A percentile compares a stretch with the other conserved stretches of the same genome.
Evolutionary conservation across 2,329 filamentous ascomycete species (phyloP).

Genomic region (Chaetothyriales sp.): DNA sequence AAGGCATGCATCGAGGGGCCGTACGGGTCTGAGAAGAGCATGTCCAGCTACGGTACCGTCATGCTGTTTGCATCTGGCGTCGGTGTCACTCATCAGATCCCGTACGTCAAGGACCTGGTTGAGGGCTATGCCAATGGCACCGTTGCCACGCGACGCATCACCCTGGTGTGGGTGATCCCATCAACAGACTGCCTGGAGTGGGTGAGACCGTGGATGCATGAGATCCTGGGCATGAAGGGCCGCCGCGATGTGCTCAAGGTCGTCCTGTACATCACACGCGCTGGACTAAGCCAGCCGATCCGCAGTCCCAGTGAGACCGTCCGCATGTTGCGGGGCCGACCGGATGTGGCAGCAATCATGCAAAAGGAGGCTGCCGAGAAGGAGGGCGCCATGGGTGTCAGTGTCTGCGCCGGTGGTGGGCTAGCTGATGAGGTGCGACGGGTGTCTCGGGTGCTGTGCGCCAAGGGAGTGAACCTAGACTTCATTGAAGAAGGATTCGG

Average conservation of each 20-base stretch:
- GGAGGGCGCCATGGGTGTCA: constrained; percentile 76
- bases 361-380: constrained; percentile 68
- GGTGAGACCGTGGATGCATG: constrained; percentile 74
- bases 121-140: constrained; percentile 53
- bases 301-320: constrained; percentile 62
- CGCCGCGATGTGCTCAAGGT: constrained; percentile 72
- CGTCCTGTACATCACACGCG: constrained; percentile 78
- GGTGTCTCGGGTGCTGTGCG: constrained; percentile 49
- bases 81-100: constrained; percentile 88
- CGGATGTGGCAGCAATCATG: constrained; percentile 66
- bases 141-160: constrained; percentile 65
- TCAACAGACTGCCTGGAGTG: constrained; percentile 81
- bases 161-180: constrained; percentile 84
- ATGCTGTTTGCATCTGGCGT: constrained; percentile 85
- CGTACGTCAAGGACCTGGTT: constrained; percentile 66
- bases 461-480: constrained; percentile 45
- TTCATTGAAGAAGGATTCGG: constrained; percentile 63
- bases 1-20: constrained; percentile 75
- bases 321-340: constrained; percentile 81
- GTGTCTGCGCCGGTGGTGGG: constrained; percentile 60
- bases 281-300: constrained; percentile 69
- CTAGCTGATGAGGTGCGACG: constrained; percentile 61
- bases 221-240: constrained; percentile 62
- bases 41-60: constrained; percentile 83
- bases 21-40: constrained; percentile 66